Conservation (phyloP, 805 yeast genomes). For the Metschnikowia kunwiensis region DNA sequence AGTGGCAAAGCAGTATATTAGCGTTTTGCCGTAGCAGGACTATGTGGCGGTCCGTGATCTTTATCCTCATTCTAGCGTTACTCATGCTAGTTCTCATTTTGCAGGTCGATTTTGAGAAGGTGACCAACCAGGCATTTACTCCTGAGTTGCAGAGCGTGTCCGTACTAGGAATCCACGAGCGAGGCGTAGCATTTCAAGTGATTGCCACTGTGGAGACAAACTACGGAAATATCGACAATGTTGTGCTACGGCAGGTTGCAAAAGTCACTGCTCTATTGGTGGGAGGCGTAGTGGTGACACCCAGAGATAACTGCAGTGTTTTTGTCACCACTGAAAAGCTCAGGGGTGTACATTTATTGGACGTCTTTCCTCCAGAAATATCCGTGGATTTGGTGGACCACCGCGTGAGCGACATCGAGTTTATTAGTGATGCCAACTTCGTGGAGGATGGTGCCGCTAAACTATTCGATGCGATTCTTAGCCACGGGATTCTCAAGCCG, state of each 20-base stretch:
- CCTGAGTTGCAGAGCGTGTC: conserved; percentile 26
- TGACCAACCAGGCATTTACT: conserved; percentile 22
- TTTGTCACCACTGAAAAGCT: conserved; percentile 15
- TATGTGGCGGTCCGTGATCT: conserved; percentile 2
- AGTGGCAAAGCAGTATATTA: background rate
- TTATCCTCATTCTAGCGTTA: conserved; percentile 6
- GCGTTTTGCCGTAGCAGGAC: background rate
- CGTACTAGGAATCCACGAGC: conserved; percentile 18
- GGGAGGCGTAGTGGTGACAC: conserved; percentile 24
- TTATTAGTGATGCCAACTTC: conserved; percentile 22
- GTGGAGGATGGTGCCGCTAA: conserved; percentile 19
- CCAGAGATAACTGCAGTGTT: conserved; percentile 21
- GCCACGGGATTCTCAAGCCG: conserved; percentile 9
- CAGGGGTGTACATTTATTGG: conserved; percentile 22
- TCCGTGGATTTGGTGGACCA: conserved; percentile 21
- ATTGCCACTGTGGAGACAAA: conserved; percentile 25
- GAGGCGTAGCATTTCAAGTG: conserved; percentile 31
- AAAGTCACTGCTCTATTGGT: conserved; percentile 22
- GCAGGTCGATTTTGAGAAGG: conserved; percentile 10
- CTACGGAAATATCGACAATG: conserved; percentile 26
- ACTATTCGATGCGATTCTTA: conserved; percentile 7
- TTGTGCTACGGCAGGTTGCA: conserved; percentile 21
- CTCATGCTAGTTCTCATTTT: background rate
- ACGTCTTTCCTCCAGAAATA: conserved; percentile 27
- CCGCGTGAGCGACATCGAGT: conserved; percentile 23